These are phyloP conservation scores for Trichoderma arundinaceum DNA, from an alignment of 2,329 filamentous ascomycete species.

Conservation along the genomic window DNA sequence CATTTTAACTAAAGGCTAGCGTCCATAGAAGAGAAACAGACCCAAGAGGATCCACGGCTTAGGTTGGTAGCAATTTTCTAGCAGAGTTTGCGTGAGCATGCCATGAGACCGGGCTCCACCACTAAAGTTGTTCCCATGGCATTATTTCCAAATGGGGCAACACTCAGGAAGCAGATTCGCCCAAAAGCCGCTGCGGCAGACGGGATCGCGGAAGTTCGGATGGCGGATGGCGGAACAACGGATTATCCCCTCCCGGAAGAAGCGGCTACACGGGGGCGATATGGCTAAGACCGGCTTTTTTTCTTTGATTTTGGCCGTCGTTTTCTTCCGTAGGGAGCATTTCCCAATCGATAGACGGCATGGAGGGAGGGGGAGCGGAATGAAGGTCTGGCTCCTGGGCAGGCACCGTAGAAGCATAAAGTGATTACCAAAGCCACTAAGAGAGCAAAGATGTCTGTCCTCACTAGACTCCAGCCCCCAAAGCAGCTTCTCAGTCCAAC, in stretches of 20 bases:
- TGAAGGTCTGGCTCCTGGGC: not conserved
- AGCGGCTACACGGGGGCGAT: not conserved
- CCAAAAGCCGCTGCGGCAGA: too few species aligned
- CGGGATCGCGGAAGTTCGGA: conserved; percentile 43
- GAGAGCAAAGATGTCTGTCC: not conserved
- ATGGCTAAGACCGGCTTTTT: not conserved
- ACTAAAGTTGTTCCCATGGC: too few species aligned
- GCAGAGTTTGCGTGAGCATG: too few species aligned
- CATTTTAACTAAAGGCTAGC: not conserved
- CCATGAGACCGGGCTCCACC: too few species aligned
- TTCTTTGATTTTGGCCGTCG: not conserved
- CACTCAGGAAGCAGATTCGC: too few species aligned
- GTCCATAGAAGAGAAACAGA: not conserved
- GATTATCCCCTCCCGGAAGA: not conserved
- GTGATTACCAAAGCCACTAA: conserved; percentile 26
- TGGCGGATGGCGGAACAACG: conserved; percentile 24
- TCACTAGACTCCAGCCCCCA: conserved; percentile 7
- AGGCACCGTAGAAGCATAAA: too few species aligned
- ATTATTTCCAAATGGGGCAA: too few species aligned
- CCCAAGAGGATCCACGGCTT: conserved; percentile 4
- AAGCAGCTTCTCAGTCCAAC: not conserved
- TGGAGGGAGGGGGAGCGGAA: conserved; percentile 1
- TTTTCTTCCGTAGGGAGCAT: not conserved
- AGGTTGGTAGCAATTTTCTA: conserved; percentile 2
- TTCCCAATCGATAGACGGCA: not conserved